Evolutionary conservation across 208 protist genomes (phyloP).

Genomic region (Hexamita inflata): DNA sequence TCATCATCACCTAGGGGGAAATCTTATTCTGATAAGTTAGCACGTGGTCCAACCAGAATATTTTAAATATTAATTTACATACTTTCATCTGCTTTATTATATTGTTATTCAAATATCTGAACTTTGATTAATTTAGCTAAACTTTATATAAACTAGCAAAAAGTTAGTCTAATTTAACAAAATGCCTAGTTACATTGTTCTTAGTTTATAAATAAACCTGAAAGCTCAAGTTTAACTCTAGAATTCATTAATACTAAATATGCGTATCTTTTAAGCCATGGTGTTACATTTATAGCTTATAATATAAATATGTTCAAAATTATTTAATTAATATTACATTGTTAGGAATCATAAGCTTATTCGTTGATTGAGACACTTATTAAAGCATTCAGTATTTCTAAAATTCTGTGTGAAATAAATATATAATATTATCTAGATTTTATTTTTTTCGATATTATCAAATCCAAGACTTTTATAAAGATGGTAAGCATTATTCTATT

Average conservation of each 20-base stretch:
- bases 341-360: neutral
- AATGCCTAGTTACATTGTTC: neutral
- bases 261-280: neutral
- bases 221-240: neutral
- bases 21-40: neutral
- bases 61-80: neutral
- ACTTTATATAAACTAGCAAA: neutral
- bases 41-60: neutral
- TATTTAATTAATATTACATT: neutral
- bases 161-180: neutral
- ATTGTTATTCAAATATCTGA: neutral
- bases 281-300: neutral
- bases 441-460: neutral
- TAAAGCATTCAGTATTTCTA: neutral
- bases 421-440: neutral
- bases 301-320: neutral
- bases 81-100: neutral
- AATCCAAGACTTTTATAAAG: neutral
- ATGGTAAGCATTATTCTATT: neutral
- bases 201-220: neutral
- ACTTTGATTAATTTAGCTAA: neutral
- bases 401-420: neutral
- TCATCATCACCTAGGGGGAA: neutral
- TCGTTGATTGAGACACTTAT: neutral
- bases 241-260: neutral